Evolutionary conservation across 148 eudicot genomes (phyloP).

Genomic region (Rhododendron vialii): DNA sequence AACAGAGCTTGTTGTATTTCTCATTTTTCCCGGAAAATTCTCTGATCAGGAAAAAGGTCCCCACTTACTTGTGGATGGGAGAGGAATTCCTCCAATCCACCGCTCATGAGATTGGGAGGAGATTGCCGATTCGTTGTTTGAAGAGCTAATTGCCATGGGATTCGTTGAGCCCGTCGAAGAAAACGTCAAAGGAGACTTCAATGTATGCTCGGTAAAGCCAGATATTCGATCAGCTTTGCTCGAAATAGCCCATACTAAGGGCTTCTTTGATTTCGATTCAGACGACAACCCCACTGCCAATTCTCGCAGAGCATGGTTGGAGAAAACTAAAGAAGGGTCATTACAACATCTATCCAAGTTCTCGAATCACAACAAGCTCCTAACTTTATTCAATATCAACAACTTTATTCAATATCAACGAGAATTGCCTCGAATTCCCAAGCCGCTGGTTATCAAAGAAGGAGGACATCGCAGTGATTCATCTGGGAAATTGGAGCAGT

Average conservation of each 20-base stretch:
- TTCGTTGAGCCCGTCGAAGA: neutral
- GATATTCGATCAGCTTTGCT: neutral
- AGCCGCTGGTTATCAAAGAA: neutral
- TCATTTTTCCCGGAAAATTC: neutral
- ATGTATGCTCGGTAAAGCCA: neutral
- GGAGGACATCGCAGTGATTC: neutral
- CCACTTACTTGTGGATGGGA: neutral
- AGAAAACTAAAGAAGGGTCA: neutral
- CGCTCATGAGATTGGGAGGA: neutral
- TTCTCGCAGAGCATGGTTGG: neutral
- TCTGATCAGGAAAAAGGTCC: neutral
- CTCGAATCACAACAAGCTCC: neutral
- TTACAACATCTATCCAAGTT: neutral
- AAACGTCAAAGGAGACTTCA: neutral
- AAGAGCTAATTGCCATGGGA: neutral
- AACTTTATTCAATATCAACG: neutral
- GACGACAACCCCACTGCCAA: neutral
- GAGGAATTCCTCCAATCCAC: neutral
- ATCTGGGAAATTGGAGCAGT: neutral
- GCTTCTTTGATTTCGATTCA: neutral
- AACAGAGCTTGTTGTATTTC: neutral
- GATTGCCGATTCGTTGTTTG: neutral
- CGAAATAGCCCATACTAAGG: neutral
- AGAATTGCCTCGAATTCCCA: neutral
- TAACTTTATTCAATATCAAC: neutral